Conservation (phyloP, 1,284 basidiomycete genomes). For the Leccinum fuscescens region DNA sequence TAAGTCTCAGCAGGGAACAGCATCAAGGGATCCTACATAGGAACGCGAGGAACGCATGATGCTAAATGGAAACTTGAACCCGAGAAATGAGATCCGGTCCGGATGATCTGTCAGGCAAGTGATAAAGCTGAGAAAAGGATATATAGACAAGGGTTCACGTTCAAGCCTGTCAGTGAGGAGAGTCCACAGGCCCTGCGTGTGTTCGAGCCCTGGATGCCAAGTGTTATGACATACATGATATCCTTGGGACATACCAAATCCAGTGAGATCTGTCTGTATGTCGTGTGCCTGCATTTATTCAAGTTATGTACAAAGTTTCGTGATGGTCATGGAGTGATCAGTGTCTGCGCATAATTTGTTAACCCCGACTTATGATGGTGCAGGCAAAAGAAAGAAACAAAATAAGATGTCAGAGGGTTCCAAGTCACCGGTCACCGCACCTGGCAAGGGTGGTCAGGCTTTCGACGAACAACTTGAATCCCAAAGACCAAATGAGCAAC, state of each 20-base stretch:
- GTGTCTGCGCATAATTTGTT: not conserved
- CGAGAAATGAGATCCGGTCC: slow-evolving; percentile 56
- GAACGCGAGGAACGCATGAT: slow-evolving; percentile 32
- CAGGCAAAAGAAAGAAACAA: not conserved
- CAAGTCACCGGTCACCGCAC: not conserved
- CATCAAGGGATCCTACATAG: not conserved
- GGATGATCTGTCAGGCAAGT: slow-evolving; percentile 49
- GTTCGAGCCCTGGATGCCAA: slow-evolving; percentile 62
- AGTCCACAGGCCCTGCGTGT: slow-evolving; percentile 49
- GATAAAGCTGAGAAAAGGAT: slow-evolving; percentile 15
- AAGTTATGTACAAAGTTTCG: not conserved
- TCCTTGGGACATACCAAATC: not conserved
- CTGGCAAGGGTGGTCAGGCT: not conserved
- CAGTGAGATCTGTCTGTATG: not conserved
- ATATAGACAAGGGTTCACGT: slow-evolving; percentile 41
- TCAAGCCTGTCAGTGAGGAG: slow-evolving; percentile 43
- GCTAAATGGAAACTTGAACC: slow-evolving; percentile 61
- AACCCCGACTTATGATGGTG: not conserved
- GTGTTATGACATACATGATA: not conserved
- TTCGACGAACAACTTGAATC: not conserved
- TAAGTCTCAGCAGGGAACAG: slow-evolving; percentile 49
- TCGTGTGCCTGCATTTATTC: not conserved
- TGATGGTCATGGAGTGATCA: not conserved
- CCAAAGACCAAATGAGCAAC: not conserved
- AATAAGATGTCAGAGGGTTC: not conserved